A percentile compares a stretch with the other conserved stretches of the same genome.
phyloP scores from a whole-genome alignment of 495 filamentous ascomycete genomes.

The Aspergillus coremiiformis region DNA sequence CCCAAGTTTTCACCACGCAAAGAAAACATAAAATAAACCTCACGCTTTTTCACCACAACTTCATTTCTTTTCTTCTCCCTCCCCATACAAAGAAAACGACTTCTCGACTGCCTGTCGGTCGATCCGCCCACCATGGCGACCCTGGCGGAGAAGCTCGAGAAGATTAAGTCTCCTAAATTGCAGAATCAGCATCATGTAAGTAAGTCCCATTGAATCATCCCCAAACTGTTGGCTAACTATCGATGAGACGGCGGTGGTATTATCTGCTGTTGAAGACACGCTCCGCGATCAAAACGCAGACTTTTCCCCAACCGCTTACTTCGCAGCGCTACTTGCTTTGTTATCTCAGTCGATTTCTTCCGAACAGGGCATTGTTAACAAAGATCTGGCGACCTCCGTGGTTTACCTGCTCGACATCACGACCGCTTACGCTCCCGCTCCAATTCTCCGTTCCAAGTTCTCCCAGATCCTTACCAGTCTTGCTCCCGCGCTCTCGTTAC shows the following conservation, averaged over 20 bases:
- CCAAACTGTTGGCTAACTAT: slow-evolving; percentile 10
- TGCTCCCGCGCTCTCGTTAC: slow-evolving; percentile 69
- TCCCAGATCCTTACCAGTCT: slow-evolving; percentile 82
- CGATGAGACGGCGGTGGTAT: slow-evolving; percentile 70
- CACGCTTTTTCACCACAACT: slow-evolving; percentile 25
- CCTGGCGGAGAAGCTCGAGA: slow-evolving; percentile 84
- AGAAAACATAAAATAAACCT: slow-evolving; percentile 21
- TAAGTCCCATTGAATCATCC: slow-evolving; percentile 28
- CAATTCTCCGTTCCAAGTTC: slow-evolving; percentile 88
- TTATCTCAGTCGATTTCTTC: slow-evolving; percentile 66
- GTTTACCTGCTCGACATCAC: slow-evolving; percentile 94
- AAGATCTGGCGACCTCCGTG: slow-evolving; percentile 76
- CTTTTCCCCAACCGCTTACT: slow-evolving; percentile 81
- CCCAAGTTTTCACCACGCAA: slow-evolving; percentile 14
- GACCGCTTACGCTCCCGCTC: slow-evolving; percentile 69
- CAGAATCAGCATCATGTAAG: slow-evolving; percentile 90
- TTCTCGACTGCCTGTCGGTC: slow-evolving; percentile 21
- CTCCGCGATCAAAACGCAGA: slow-evolving; percentile 78
- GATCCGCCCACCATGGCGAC: slow-evolving; percentile 51
- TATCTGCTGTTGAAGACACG: slow-evolving; percentile 86
- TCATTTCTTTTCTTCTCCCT: slow-evolving; percentile 23
- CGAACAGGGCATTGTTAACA: slow-evolving; percentile 60
- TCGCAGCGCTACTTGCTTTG: slow-evolving; percentile 88
- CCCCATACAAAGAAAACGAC: slow-evolving; percentile 12
- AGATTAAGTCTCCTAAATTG: slow-evolving; percentile 92